Evolutionary conservation across 805 yeast genomes (phyloP).

Genomic region (Schizosaccharomyces cryophilus): DNA sequence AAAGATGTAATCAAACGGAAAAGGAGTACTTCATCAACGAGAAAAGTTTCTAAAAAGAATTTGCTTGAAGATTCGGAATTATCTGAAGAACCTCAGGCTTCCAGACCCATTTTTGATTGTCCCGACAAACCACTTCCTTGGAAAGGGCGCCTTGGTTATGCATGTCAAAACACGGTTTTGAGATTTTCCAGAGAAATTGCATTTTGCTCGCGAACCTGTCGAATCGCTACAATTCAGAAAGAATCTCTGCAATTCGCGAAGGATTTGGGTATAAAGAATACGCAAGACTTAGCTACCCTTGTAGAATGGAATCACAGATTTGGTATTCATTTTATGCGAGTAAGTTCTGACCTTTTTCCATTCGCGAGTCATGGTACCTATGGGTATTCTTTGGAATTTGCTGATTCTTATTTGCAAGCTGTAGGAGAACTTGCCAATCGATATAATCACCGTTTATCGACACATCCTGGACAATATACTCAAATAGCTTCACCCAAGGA

Average conservation of each 20-base stretch:
- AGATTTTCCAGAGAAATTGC: background rate
- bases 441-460: background rate
- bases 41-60: background rate
- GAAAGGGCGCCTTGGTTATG: background rate
- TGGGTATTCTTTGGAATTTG: constrained; percentile 3
- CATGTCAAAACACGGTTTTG: background rate
- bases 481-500: constrained; percentile 1
- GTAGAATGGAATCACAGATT: constrained; percentile 1
- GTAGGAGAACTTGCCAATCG: background rate
- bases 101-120: background rate
- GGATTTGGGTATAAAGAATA: background rate
- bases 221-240: background rate
- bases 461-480: constrained; percentile 3
- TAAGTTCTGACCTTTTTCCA: constrained; percentile 1
- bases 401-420: background rate
- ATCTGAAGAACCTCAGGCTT: background rate
- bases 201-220: constrained; percentile 3
- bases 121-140: background rate
- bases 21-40: no score
- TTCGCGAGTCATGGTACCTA: constrained; percentile 1
- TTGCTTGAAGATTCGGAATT: background rate
- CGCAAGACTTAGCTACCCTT: background rate
- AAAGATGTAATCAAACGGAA: no score
- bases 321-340: constrained; percentile 2
- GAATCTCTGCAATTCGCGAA: background rate